A percentile compares a stretch with the other conserved stretches of the same genome.
phyloP scores from a whole-genome alignment of 768 basidiomycete genomes.

The Boletus coccyginus region DNA sequence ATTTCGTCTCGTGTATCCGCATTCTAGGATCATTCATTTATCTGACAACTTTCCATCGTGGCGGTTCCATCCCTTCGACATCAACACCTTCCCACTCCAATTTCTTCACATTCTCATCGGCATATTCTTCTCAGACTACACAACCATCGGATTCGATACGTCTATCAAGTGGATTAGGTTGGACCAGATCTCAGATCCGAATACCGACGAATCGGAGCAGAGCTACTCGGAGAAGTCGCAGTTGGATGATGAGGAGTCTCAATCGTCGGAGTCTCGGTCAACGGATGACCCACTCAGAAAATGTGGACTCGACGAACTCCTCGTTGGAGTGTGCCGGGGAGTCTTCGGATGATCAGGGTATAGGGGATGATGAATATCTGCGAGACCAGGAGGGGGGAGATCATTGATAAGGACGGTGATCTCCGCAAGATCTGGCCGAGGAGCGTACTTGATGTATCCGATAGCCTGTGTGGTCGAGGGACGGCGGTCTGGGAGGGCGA shows the following conservation, averaged over 20 bases:
- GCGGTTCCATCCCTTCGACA: neutral
- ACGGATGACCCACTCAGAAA: no score
- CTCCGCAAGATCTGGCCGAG: neutral
- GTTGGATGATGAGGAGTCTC: no score
- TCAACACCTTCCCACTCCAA: neutral
- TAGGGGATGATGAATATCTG: no score
- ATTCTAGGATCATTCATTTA: neutral
- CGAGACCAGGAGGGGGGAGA: no score
- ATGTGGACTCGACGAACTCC: no score
- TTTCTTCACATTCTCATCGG: neutral
- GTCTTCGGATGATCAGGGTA: no score
- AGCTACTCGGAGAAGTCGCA: no score
- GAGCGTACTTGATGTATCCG: neutral
- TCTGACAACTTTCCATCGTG: neutral
- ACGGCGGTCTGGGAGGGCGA: neutral
- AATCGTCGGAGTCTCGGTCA: no score
- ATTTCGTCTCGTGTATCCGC: neutral
- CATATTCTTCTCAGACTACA: neutral
- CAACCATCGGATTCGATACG: neutral
- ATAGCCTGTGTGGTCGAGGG: neutral
- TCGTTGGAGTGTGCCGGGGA: no score
- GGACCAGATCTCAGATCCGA: no score
- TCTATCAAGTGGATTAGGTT: neutral
- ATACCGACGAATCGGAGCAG: no score
- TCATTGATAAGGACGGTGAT: no score